Base-by-base conservation (phyloP, 176 grass and related monocot genomes). In the Eragrostis nindensis region DNA sequence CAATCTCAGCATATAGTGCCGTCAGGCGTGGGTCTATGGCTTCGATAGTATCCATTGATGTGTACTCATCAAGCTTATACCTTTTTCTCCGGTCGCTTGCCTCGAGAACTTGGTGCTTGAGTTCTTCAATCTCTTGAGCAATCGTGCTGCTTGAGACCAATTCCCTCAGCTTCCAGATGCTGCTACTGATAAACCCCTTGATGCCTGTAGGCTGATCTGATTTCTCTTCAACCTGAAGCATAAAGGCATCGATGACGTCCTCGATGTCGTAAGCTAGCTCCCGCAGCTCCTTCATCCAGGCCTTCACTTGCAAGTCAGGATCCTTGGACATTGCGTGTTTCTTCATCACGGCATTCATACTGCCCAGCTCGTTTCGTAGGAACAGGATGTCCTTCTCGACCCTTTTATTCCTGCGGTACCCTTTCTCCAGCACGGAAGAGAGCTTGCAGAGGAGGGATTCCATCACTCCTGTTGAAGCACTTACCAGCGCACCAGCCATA, bases 251-350 rank as follows among this genome's bases (percentile, higher is more conserved):
- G 27, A 84, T 41, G 11, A 4, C 32, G 38, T 84, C 82, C 26
- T 84, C 82, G 4, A 69, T 55, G 26, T 84, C 82, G 0, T 84
- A 84, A 25, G 73, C 27, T 1, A 84, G n/a, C 47, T 84, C 82
- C 26, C 64, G 2, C 18, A 77, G 64, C 54, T 84, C 17, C 3
- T 70, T 70, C 63, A 38, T 77, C 71, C 73, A 77, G 12, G 11
- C 7, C 43, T 32, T 41, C 12, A 41, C 50, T 50, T 50, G 8
- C 5, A 21, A 22, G 19, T 43, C 65, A 0, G 9, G 14, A 8
- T 76, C 49, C 26, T 12, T 7, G 5, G 0, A 32, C 5, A 1
- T 15, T 0, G 21, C 22, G 6, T 27, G 22, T 39, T 62, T 66
- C 18, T 8, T 32, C 45, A 86, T 70, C 44, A 74, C 24, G 9